Percentiles rank a stretch among this genome's conserved stretches.
Conservation (phyloP, 805 yeast species). For the Ogataea wickerhamii region DNA sequence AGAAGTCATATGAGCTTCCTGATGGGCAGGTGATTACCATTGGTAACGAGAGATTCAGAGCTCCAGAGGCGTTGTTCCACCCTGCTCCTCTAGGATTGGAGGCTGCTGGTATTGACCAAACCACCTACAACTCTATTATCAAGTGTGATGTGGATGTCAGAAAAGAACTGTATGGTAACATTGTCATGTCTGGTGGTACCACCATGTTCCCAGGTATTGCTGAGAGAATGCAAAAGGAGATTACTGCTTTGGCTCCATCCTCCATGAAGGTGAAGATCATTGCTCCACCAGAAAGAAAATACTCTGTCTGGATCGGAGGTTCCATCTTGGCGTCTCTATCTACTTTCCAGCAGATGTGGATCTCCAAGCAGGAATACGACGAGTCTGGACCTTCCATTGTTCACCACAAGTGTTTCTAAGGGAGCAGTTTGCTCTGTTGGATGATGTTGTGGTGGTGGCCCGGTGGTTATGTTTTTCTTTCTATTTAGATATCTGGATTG, state of each 20-base stretch:
- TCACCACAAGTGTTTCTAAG: slow-evolving; percentile 90
- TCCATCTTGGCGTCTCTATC: slow-evolving; percentile 97
- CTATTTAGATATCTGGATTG: slow-evolving; percentile 10
- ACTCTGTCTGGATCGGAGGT: slow-evolving; percentile 99
- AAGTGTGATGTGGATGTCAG: slow-evolving; percentile 99
- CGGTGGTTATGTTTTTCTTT: slow-evolving; percentile 6
- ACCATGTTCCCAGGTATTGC: slow-evolving; percentile 99
- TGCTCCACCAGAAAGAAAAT: slow-evolving; percentile 99
- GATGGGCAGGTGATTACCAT: slow-evolving; percentile 99
- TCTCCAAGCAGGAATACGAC: slow-evolving; percentile 99
- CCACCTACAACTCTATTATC: slow-evolving; percentile 90
- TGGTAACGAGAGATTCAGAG: slow-evolving; percentile 99
- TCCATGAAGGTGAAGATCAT: slow-evolving; percentile 99
- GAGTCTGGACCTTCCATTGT: slow-evolving; percentile 99
- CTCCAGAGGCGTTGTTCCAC: slow-evolving; percentile 99
- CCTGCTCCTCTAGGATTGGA: slow-evolving; percentile 87
- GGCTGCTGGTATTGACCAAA: slow-evolving; percentile 99
- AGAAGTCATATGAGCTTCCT: slow-evolving; percentile 98
- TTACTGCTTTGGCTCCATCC: slow-evolving; percentile 98
- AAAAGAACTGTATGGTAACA: slow-evolving; percentile 98
- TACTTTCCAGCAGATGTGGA: slow-evolving; percentile 99
- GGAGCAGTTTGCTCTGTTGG: slow-evolving; percentile 1
- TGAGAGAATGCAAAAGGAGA: slow-evolving; percentile 99
- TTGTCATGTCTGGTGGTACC: slow-evolving; percentile 99
- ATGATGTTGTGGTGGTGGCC: slow-evolving; percentile 1